phyloP scores from a whole-genome alignment of 1,284 basidiomycete genomes.

The Cerrena zonata region DNA sequence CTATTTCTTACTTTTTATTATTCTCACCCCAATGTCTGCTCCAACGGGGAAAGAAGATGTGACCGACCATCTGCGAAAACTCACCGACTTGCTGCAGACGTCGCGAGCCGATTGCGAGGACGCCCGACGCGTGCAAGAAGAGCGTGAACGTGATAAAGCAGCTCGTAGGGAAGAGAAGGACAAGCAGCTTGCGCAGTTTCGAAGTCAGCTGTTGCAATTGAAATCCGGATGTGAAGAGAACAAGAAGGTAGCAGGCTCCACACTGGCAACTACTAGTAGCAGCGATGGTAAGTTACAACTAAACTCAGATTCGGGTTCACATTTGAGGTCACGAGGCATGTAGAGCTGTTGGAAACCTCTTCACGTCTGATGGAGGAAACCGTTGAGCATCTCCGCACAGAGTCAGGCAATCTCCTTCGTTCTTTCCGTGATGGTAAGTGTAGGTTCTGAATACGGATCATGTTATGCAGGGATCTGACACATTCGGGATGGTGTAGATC shows the following conservation, averaged over 20 bases:
- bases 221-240: neutral
- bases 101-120: neutral
- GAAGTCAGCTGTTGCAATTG: neutral
- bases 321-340: neutral
- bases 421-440: neutral
- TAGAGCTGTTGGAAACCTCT: neutral
- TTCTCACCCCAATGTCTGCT: neutral
- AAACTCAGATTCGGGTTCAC: neutral
- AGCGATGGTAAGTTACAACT: neutral
- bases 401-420: neutral
- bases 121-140: neutral
- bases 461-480: neutral
- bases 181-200: neutral
- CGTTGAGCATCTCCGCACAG: neutral
- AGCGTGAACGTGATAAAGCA: neutral
- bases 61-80: neutral
- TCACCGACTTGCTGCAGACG: neutral
- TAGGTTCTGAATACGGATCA: neutral
- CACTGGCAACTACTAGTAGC: neutral
- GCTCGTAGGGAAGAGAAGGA: conserved; percentile 1
- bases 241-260: neutral
- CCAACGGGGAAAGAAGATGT: neutral
- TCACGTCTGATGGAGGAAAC: neutral
- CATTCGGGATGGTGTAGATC: neutral
- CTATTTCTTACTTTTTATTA: neutral